Evolutionary conservation across 371 early-diverging fungal genomes (phyloP), one percentile per base, ranked within the genome.

Genomic region (Mortierella sp.): DNA sequence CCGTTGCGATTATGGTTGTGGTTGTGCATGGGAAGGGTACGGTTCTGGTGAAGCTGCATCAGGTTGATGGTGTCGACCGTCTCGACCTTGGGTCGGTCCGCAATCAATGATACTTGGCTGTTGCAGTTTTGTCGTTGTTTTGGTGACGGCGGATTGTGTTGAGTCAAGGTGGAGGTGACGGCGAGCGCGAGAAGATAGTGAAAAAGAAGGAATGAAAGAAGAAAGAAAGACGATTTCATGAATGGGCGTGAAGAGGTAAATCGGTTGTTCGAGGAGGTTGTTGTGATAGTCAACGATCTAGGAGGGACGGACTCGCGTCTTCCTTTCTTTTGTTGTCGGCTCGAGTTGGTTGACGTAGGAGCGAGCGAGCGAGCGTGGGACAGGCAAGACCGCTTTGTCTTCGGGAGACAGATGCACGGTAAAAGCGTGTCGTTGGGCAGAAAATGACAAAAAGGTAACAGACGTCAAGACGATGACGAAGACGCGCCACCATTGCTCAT

Each of bases 11-110:
- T 56, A 54, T 75, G 80, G 72, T 55, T 58, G 60, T 60, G 60
- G 16, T 32, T 35, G 44, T 75, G 76, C 56, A 72, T 65, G 11
- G 49, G 16, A 41, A 63, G 14, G 24, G 70, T 24, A 41, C 79
- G 38, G 60, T 72, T 75, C 70, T 80, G 84, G 55, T 79, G 85
- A 70, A 76, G 86, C 41, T 82, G 48, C 82, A 81, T 81, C 72
- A 85, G 75, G 65, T 85, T 85, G 82, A 85, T 82, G 3, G 86
- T 85, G 51, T 85, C 86, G 51, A 85, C 77, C 48, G 82, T 82
- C 82, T 82, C 86, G 73, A 82, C 77, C 58, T 82, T 85, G 77
- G 82, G 82, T 24, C 82, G 79, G 44, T 81, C 86, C n/a, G 86
- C 82, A 54, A 84, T 84, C 68, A 82, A n/a, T 24, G 86, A 82